Base-by-base conservation (phyloP, 352 stramenopile species). In the Phytophthora pini region DNA sequence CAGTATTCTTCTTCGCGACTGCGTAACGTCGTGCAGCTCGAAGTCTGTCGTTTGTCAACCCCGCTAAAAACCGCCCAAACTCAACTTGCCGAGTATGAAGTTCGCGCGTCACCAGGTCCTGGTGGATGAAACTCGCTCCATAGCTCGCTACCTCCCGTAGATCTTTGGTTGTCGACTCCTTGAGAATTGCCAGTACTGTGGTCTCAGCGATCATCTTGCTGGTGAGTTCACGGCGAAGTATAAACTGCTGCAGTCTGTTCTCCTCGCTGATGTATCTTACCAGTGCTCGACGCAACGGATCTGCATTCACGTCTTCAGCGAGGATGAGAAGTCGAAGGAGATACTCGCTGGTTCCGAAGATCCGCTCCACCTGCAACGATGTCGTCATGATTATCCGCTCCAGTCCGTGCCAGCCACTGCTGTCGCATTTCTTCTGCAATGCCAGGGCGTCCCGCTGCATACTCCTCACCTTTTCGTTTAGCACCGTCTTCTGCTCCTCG, bases 321-420 rank as follows among this genome's bases (percentile, higher is more conserved):
- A 94, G 68, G 55, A 94, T 89, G 15, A 94, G 67, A 3, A 94
- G 57, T 0, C 82, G 85, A 17, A 93, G 62, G 1, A 93, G 58
- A 36, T 83, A 90, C n/a, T 92, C 83, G 49, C 82, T 90, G 0
- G 82, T 68, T 11, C 85, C 85, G 53, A 93, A 93, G 20, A 92
- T 82, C 1, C 70, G 54, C 56, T 93, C 82, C 5, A 93, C 79
- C 31, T 90, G 79, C 22, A 92, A 56, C 0, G 73, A 70, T 0
- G 72, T 79, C 0, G 74, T 76, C 45, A 74, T 72, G 44, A 91
- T 82, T 17, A 84, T 70, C 9, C 82, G 76, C 43, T 92, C 85
- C 0, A 93, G 72, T 13, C 66, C 79, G 15, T 77, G 76, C 77
- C 84, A 88, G 0, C 74, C 76, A 41, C 57, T 82, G 10, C 61